A percentile compares a stretch with the other conserved stretches of the same genome.
These are phyloP conservation scores for Trichosanthes truncata DNA, from an alignment of 306 rosid genomes.

Conservation along the genomic window DNA sequence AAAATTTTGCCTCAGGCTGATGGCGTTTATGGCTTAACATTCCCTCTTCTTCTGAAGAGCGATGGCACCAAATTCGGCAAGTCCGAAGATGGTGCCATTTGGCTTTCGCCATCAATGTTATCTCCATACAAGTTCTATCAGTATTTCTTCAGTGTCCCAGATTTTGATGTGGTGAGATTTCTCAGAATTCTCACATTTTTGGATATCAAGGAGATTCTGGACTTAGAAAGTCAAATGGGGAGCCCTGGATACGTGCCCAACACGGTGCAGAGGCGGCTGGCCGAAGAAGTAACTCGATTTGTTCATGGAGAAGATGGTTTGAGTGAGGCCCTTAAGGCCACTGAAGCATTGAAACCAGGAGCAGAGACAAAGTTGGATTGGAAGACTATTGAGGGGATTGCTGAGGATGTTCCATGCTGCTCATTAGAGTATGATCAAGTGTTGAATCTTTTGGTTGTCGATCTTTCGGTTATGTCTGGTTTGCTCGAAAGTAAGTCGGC, in stretches of 20 bases:
- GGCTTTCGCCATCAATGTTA: conserved; percentile 53
- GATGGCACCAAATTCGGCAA: conserved; percentile 93
- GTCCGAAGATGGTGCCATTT: conserved; percentile 89
- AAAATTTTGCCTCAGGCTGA: conserved; percentile 56
- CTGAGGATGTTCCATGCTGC: conserved; percentile 81
- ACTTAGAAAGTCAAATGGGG: conserved; percentile 53
- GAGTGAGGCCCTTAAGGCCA: conserved; percentile 70
- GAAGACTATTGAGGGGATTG: conserved; percentile 73
- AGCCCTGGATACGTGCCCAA: conserved; percentile 57
- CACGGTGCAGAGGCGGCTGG: conserved; percentile 65
- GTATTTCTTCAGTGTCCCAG: conserved; percentile 77
- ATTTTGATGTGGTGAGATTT: conserved; percentile 74
- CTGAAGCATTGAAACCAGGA: conserved; percentile 85
- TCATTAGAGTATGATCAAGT: conserved; percentile 60
- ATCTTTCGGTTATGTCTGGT: conserved; percentile 81
- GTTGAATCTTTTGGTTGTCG: conserved; percentile 49
- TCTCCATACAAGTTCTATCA: conserved; percentile 90
- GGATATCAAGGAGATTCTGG: conserved; percentile 54
- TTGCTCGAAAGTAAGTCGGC: conserved; percentile 82
- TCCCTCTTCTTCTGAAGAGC: conserved; percentile 77
- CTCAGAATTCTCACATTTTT: conserved; percentile 64
- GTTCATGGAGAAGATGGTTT: conserved; percentile 88
- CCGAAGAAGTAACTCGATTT: conserved; percentile 77
- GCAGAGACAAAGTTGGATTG: conserved; percentile 81
- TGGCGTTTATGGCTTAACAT: conserved; percentile 75